Evolutionary conservation across 73 alveolate species (phyloP).

Genomic region (Tetrahymena borealis): DNA sequence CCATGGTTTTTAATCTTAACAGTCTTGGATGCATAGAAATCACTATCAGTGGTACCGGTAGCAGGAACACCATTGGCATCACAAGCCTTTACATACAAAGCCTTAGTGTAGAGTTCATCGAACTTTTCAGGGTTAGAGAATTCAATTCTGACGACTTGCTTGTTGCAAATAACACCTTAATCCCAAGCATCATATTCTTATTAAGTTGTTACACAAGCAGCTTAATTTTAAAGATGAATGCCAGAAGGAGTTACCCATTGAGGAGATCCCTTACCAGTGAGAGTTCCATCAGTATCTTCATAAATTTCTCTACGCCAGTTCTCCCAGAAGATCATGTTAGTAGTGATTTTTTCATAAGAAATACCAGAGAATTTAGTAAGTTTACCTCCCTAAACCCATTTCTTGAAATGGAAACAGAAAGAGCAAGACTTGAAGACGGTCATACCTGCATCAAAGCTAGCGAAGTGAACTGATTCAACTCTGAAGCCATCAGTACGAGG

Average conservation of each 20-base stretch:
- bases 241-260: slow-evolving; percentile 23
- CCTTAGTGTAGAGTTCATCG: neutral
- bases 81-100: slow-evolving; percentile 5
- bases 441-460: slow-evolving; percentile 26
- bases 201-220: neutral
- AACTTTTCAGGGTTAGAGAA: slow-evolving; percentile 15
- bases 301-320: slow-evolving; percentile 42
- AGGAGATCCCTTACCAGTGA: slow-evolving; percentile 17
- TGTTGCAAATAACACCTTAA: slow-evolving; percentile 15
- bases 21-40: slow-evolving; percentile 5
- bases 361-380: slow-evolving; percentile 7
- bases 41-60: neutral
- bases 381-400: slow-evolving; percentile 45
- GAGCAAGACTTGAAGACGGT: slow-evolving; percentile 58
- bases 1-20: slow-evolving; percentile 17
- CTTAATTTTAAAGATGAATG: slow-evolving; percentile 7
- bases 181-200: slow-evolving; percentile 21
- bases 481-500: slow-evolving; percentile 62
- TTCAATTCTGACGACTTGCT: slow-evolving; percentile 18
- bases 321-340: slow-evolving; percentile 17
- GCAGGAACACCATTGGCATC: neutral
- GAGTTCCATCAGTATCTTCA: slow-evolving; percentile 48
- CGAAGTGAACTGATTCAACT: slow-evolving; percentile 31
- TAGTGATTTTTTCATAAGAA: neutral
- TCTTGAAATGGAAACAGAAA: slow-evolving; percentile 34